Conservation (phyloP, 2,329 filamentous ascomycete genomes). For the Eutypella sp. region DNA sequence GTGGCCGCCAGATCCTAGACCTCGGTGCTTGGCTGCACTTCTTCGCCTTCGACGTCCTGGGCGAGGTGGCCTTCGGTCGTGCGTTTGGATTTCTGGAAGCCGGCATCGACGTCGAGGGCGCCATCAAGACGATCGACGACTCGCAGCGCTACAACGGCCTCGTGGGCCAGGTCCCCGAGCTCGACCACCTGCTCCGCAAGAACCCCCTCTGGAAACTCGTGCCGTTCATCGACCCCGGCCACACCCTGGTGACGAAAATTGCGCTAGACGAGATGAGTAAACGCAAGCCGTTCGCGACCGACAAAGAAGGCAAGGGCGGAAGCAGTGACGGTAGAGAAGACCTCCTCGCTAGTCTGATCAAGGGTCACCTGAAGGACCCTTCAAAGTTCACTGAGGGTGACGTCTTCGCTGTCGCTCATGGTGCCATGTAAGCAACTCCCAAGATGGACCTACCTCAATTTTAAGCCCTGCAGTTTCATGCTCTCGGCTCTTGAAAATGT, state of each 20-base stretch:
- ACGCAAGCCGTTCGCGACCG: constrained; percentile 41
- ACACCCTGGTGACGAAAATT: constrained; percentile 47
- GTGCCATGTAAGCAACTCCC: constrained; percentile 43
- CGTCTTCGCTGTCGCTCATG: constrained; percentile 53
- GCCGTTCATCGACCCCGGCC: constrained; percentile 37
- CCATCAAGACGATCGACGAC: constrained; percentile 48
- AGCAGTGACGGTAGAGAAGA: constrained; percentile 43
- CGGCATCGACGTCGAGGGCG: constrained; percentile 44
- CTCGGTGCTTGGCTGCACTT: constrained; percentile 42
- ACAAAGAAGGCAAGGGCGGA: constrained; percentile 35
- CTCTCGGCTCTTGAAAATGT: no score
- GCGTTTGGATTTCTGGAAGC: constrained; percentile 49
- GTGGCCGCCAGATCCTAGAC: constrained; percentile 30
- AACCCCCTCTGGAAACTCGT: constrained; percentile 41
- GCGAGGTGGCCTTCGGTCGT: constrained; percentile 46
- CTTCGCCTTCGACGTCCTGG: constrained; percentile 45
- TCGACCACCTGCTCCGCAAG: constrained; percentile 42
- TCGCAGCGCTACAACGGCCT: constrained; percentile 49
- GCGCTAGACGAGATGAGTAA: constrained; percentile 45
- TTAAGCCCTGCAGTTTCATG: no score
- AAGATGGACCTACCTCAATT: no score
- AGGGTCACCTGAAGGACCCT: constrained; percentile 46
- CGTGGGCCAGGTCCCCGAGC: constrained; percentile 45
- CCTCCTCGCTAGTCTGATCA: constrained; percentile 45
- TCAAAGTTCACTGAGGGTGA: constrained; percentile 44